phyloP scores from a whole-genome alignment of 805 yeast species.

The Saturnispora serradocipensis region DNA sequence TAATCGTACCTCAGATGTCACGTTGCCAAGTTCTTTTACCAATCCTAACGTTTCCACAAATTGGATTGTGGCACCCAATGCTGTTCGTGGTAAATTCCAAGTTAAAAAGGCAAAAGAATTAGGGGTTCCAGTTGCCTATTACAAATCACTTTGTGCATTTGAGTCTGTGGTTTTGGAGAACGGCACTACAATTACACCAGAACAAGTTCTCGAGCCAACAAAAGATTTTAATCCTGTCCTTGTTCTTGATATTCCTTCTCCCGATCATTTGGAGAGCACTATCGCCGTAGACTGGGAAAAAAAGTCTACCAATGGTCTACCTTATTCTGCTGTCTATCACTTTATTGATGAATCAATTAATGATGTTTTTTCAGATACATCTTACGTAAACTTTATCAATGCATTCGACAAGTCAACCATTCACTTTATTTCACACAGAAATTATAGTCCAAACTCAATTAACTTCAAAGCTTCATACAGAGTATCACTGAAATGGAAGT shows the following conservation, averaged over 20 bases:
- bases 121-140: constrained; percentile 58
- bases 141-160: constrained; percentile 52
- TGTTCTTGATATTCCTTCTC: constrained; percentile 64
- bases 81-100: constrained; percentile 70
- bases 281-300: constrained; percentile 19
- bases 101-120: constrained; percentile 54
- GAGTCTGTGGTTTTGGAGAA: constrained; percentile 43
- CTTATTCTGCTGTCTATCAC: constrained; percentile 54
- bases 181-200: constrained; percentile 54
- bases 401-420: constrained; percentile 41
- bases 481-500: constrained; percentile 47
- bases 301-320: constrained; percentile 3
- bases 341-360: constrained; percentile 49
- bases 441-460: constrained; percentile 51
- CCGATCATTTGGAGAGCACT: constrained; percentile 32
- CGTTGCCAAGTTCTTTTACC: constrained; percentile 19
- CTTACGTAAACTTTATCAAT: constrained; percentile 42
- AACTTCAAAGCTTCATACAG: constrained; percentile 48
- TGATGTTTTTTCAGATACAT: constrained; percentile 33
- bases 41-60: constrained; percentile 39
- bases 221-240: constrained; percentile 51
- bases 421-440: constrained; percentile 70
- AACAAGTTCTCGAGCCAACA: constrained; percentile 62
- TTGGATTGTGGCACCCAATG: constrained; percentile 58
- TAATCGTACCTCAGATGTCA: constrained; percentile 16